Conservation (phyloP, 1,284 basidiomycete genomes). For the Trichosporon sp. region DNA sequence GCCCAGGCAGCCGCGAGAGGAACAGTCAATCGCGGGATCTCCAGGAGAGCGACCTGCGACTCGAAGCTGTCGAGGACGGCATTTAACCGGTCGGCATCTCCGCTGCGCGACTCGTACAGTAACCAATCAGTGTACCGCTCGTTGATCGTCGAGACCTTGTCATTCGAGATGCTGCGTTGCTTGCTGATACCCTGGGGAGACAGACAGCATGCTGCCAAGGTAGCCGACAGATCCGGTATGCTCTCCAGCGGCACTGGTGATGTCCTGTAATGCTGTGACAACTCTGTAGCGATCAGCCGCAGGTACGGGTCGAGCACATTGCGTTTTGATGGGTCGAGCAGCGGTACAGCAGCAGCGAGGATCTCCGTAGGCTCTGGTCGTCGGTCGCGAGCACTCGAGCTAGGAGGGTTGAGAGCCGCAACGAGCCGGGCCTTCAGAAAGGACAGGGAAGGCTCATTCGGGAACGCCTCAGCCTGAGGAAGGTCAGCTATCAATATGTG, state of each 20-base stretch:
- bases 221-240: not conserved
- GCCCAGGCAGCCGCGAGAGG: slow-evolving; percentile 14
- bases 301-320: slow-evolving; percentile 5
- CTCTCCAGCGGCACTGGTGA: slow-evolving; percentile 4
- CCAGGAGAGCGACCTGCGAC: slow-evolving; percentile 7
- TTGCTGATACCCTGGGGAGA: not conserved
- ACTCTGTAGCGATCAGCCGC: slow-evolving; percentile 1
- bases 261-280: slow-evolving; percentile 7
- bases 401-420: slow-evolving; percentile 8
- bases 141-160: not conserved
- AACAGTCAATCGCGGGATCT: not conserved
- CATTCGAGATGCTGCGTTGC: not conserved
- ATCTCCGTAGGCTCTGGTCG: not conserved
- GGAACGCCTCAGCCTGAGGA: slow-evolving; percentile 9
- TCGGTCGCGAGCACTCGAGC: not conserved
- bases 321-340: not conserved
- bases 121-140: slow-evolving; percentile 14
- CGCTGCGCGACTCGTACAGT: slow-evolving; percentile 1
- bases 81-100: not conserved
- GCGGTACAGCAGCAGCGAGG: slow-evolving; percentile 2
- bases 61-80: slow-evolving; percentile 7
- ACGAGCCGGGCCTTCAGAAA: slow-evolving; percentile 10
- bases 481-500: not conserved
- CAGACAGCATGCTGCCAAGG: slow-evolving; percentile 9
- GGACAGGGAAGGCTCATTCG: not conserved